These are phyloP conservation scores for sorghum (Sorghum bicolor) DNA, from an alignment of 176 grass and related monocot species.

Conservation along the genomic window DNA sequence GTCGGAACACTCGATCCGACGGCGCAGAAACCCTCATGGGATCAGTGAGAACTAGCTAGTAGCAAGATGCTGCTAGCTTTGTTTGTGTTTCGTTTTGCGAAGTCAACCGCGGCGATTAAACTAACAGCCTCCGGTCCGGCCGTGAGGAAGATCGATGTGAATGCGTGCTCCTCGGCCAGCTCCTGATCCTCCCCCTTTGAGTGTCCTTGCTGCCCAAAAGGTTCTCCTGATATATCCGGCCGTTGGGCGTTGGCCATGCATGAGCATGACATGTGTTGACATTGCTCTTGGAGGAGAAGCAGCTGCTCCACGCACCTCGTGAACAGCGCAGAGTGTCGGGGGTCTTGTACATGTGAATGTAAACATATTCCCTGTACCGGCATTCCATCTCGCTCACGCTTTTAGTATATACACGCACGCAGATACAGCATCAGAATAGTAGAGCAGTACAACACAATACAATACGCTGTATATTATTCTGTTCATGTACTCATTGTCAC, in stretches of 20 bases:
- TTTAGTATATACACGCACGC: background rate
- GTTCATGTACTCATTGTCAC: background rate
- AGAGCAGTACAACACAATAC: background rate
- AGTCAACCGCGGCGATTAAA: conserved; percentile 34
- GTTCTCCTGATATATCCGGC: background rate
- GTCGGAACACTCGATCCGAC: background rate
- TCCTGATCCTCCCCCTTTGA: background rate
- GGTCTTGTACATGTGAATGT: background rate
- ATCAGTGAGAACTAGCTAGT: background rate
- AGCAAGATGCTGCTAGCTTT: background rate
- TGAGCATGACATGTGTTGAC: background rate
- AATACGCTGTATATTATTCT: background rate
- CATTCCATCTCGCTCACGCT: background rate
- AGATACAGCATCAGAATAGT: background rate
- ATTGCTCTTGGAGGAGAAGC: background rate
- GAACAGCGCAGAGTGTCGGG: conserved; percentile 27
- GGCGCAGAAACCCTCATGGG: background rate
- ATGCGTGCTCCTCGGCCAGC: background rate
- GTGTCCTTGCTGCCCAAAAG: conserved; percentile 23
- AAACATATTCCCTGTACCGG: background rate
- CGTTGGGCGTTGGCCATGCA: too few relatives aligned
- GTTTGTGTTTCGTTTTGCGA: background rate
- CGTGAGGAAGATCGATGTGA: background rate
- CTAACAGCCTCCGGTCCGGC: background rate
- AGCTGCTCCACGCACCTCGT: conserved; percentile 26